Percentiles rank a stretch among this genome's conserved stretches.
These are phyloP conservation scores for Suillus cothurnatus DNA, from an alignment of 768 basidiomycete species.

Conservation along the genomic window DNA sequence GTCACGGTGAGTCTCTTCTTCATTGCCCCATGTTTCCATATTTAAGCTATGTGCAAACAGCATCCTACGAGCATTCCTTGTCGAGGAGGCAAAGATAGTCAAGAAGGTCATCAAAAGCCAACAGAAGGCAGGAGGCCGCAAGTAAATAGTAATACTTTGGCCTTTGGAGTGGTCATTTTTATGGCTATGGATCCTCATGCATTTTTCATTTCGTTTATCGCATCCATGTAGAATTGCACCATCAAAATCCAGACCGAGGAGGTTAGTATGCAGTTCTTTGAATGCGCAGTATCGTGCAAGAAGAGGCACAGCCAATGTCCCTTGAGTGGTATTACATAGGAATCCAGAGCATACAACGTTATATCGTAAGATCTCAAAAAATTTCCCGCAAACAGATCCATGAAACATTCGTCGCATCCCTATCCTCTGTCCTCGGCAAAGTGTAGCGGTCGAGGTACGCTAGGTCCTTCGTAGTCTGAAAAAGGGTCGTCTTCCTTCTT, in stretches of 20 bases:
- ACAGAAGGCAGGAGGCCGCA: conserved; percentile 38
- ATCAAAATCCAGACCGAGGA: conserved; percentile 15
- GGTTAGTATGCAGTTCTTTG: conserved; percentile 10
- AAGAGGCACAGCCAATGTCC: neutral
- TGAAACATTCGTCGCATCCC: conserved; percentile 41
- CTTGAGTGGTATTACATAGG: neutral
- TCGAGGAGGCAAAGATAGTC: conserved; percentile 99
- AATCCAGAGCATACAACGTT: too few relatives aligned
- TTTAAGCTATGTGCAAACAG: conserved; percentile 40
- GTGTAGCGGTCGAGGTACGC: conserved; percentile 35
- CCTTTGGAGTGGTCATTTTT: conserved; percentile 8
- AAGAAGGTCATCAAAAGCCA: conserved; percentile 99
- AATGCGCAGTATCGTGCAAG: neutral
- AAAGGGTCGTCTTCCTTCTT: conserved; percentile 55
- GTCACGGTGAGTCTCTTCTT: conserved; percentile 66
- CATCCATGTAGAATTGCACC: conserved; percentile 25
- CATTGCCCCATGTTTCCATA: neutral
- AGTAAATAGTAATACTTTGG: conserved; percentile 19
- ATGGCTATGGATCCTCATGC: conserved; percentile 16
- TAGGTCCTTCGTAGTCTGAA: conserved; percentile 46
- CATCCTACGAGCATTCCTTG: conserved; percentile 96
- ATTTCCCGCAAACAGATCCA: neutral
- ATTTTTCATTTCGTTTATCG: conserved; percentile 16
- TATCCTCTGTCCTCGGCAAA: conserved; percentile 47
- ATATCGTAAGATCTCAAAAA: neutral